Conservation (phyloP, 805 yeast species). For the Wickerhamiella vanderwaltii region DNA sequence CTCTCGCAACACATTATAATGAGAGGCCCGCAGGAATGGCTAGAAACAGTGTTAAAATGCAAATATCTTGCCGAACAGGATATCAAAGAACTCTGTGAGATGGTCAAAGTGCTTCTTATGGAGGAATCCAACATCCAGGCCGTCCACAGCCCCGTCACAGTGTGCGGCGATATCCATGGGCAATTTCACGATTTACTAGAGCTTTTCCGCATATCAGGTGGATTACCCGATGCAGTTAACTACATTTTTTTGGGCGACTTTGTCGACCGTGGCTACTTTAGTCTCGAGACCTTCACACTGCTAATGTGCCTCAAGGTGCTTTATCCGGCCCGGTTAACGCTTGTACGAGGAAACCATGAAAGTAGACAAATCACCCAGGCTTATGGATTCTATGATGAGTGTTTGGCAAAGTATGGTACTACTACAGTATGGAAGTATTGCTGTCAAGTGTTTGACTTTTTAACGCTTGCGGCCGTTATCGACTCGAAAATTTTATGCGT, state of each 20-base stretch:
- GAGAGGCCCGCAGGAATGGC: slow-evolving; percentile 87
- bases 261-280: slow-evolving; percentile 95
- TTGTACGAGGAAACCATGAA: slow-evolving; percentile 97
- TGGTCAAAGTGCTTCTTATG: slow-evolving; percentile 88
- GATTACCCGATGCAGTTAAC: slow-evolving; percentile 66
- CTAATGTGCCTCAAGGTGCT: slow-evolving; percentile 88
- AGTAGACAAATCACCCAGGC: slow-evolving; percentile 97
- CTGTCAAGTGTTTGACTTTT: slow-evolving; percentile 89
- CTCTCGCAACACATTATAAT: too few species aligned
- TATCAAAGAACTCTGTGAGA: slow-evolving; percentile 92
- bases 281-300: slow-evolving; percentile 84
- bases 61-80: slow-evolving; percentile 79
- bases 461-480: slow-evolving; percentile 88
- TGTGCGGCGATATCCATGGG: slow-evolving; percentile 87
- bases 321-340: slow-evolving; percentile 71
- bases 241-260: slow-evolving; percentile 90
- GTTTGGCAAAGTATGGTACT: slow-evolving; percentile 83
- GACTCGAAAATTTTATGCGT: slow-evolving; percentile 92
- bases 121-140: slow-evolving; percentile 96
- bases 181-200: slow-evolving; percentile 92
- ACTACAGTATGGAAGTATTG: slow-evolving; percentile 94
- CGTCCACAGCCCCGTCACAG: slow-evolving; percentile 87
- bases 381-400: slow-evolving; percentile 94
- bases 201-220: slow-evolving; percentile 82
- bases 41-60: slow-evolving; percentile 85